phyloP scores from a whole-genome alignment of 208 protist genomes.

The Acanthamoeba castellanii region DNA sequence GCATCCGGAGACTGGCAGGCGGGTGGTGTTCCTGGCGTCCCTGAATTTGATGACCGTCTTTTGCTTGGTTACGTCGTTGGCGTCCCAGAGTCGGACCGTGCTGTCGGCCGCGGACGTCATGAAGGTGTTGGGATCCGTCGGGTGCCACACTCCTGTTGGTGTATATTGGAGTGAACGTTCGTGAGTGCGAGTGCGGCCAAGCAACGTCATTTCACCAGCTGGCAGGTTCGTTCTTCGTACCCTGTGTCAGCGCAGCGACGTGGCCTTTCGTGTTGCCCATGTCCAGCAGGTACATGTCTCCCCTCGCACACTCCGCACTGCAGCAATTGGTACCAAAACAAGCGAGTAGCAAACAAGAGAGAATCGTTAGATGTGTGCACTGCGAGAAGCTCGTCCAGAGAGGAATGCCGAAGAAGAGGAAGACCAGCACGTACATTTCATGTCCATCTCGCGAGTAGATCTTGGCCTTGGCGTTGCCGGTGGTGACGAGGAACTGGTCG shows the following conservation, averaged over 20 bases:
- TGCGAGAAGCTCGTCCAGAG: neutral
- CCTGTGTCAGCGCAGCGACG: neutral
- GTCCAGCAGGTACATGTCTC: slow-evolving; percentile 60
- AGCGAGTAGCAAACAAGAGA: neutral
- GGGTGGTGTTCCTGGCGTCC: neutral
- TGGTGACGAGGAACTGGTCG: slow-evolving; percentile 57
- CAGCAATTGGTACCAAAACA: too few species aligned
- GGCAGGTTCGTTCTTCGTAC: neutral
- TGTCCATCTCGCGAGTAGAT: slow-evolving; percentile 26
- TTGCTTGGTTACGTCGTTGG: slow-evolving; percentile 44
- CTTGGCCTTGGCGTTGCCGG: slow-evolving; percentile 27
- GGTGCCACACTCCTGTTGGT: slow-evolving; percentile 33
- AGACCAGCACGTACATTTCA: neutral
- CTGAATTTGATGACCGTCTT: slow-evolving; percentile 38
- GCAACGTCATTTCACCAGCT: neutral
- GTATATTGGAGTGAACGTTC: neutral
- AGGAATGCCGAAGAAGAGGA: neutral
- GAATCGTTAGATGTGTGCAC: too few species aligned
- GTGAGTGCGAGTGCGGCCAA: neutral
- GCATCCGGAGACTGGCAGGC: neutral
- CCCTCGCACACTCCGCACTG: slow-evolving; percentile 9
- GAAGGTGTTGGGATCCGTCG: neutral
- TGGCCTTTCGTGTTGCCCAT: slow-evolving; percentile 43
- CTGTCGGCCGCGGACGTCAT: slow-evolving; percentile 13
- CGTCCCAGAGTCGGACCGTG: slow-evolving; percentile 72